Conservation (phyloP, 2,329 filamentous ascomycete species). For the Botrytis sinoallii region DNA sequence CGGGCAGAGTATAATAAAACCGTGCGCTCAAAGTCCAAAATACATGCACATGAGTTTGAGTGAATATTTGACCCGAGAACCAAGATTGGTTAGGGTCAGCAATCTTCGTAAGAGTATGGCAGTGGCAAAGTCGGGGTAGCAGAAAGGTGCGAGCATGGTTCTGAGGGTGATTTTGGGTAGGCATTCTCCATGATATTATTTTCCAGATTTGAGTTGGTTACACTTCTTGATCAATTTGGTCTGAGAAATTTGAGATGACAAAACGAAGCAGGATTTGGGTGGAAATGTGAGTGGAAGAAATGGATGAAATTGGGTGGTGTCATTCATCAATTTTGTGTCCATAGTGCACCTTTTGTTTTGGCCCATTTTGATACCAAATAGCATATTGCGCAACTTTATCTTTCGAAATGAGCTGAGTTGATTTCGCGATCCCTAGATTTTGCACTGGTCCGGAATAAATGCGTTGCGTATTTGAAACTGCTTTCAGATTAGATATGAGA, state of each 20-base stretch:
- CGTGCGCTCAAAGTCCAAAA: rapidly evolving
- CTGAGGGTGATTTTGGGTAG: rapidly evolving
- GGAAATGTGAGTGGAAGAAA: not conserved
- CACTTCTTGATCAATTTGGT: too few species aligned
- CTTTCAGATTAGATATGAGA: not conserved
- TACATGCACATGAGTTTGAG: not conserved
- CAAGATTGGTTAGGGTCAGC: not conserved
- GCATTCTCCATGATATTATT: too few species aligned
- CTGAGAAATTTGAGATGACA: too few species aligned
- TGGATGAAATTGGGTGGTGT: not conserved
- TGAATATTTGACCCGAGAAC: not conserved
- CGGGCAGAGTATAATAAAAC: rapidly evolving
- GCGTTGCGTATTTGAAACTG: not conserved
- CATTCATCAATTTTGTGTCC: not conserved
- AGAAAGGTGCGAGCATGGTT: too few species aligned
- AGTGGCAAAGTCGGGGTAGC: too few species aligned
- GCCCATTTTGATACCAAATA: not conserved
- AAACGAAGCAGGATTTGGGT: too few species aligned
- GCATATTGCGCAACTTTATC: not conserved
- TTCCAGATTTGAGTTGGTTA: too few species aligned
- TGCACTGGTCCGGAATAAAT: not conserved
- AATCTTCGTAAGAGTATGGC: too few species aligned
- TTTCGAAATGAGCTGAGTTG: not conserved
- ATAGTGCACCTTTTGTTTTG: not conserved
- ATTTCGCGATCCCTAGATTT: not conserved